Base-by-base conservation (phyloP, 163 green algal species). In the Smithsoniella earleae region DNA sequence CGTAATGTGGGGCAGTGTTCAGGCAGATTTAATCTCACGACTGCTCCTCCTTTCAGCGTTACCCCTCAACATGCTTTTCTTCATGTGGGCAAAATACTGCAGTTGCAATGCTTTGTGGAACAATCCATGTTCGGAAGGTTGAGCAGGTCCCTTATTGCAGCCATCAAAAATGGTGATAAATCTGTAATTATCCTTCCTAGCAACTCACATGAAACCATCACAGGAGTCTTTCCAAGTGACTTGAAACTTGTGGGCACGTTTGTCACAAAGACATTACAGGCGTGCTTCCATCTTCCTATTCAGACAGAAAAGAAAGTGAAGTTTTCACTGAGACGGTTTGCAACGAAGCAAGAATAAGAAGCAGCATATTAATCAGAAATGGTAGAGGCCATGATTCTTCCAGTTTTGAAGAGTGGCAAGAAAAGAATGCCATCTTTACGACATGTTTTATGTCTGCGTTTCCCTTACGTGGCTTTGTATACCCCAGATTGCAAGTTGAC, bases 231-330 rank as follows among this genome's bases (percentile, higher is more conserved):
- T 10, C 66, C 76, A 6, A 74, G 66, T 0, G 38, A 73, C 6
- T 74, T 91, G 18, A 63, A 73, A 4, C 73, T 91, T 62, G 73
- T 88, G 77, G 83, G 85, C 22, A 92, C 86, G 3, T 90, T 87
- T 45, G 85, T 94, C 22, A 83, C 82, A 2, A 87, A 87, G 66
- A 78, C 76, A 66, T 85, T 76, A 28, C 84, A 89, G 78, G 80
- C 80, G 31, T 85, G 76, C n/a, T 90, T 92, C 75, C 82, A 81
- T 37, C 49, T 69, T 34, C 20, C 87, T 2, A 94, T 92, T 78
- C 38, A 77, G 55, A 85, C 78, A 76, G 77, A 80, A 40, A 43
- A 40, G 27, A 31, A 63, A 6, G 69, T 89, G 0, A 55, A 52
- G 1, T 94, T 87, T 37, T 55, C 28, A 20, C 76, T 78, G n/a